Base-by-base conservation (phyloP, 768 basidiomycete species). In the Chlorophyllum brunneum region DNA sequence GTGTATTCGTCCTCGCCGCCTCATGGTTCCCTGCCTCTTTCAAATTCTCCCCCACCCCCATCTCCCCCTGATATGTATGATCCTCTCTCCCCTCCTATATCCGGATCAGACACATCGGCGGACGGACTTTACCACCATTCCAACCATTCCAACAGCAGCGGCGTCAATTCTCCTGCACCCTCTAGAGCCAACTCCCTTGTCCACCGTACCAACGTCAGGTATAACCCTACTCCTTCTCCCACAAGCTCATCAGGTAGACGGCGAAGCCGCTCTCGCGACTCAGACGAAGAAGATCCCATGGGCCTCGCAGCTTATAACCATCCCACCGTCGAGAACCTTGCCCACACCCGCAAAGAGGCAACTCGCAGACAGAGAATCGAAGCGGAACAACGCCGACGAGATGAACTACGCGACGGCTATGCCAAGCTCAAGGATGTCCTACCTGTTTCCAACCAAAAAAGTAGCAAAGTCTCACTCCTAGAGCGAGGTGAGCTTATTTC, bases 401-500 rank as follows among this genome's bases (percentile, higher is more conserved):
- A 93, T 67, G 92, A 94, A 69, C 77, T 94, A 55, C 79, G 92
- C 55, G 92, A 95, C 62, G 92, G 90, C 23, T 95, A 94, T 69
- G 85, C 86, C 30, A 85, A 86, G 63, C 74, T 95, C 67, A 92
- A 91, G 70, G 90, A 92, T 56, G 87, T 88, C 22, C 75, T 95
- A 5, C 92, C 92, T 2, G 78, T 86, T 48, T 88, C 87, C 10
- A 92, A 91, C 68, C 90, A 92, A 75, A 91, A 93, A 73, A 85
- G 86, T 66, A 92, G 88, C 72, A 95, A 95, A 65, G 88, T 92
- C 15, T 90, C 88, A 22, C 70, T 94, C 52, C 74, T 95, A 51
- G 92, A 94, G 70, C 79, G 92, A 80, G 89, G 91, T 92, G 62
- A 54, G 79, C 57, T 50, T 55, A 30, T 38, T 47, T 43, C 56